A percentile compares a stretch with the other conserved stretches of the same genome.
phyloP scores from a whole-genome alignment of 2,329 filamentous ascomycete genomes.

The Fusarium nygamai region DNA sequence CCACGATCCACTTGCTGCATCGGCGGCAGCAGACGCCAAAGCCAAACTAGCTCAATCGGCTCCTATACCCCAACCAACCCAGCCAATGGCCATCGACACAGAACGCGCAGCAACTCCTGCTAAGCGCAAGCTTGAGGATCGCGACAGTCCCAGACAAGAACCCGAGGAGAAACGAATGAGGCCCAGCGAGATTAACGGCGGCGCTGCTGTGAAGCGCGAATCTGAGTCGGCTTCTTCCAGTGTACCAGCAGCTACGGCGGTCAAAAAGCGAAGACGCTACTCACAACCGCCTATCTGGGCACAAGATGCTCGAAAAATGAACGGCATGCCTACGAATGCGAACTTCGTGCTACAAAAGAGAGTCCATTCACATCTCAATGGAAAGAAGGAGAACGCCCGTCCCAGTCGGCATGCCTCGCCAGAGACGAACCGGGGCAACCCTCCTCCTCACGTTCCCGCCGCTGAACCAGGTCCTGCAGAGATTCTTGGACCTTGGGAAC shows the following conservation, averaged over 20 bases:
- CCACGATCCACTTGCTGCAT: constrained; percentile 45
- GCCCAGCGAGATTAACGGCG: constrained; percentile 61
- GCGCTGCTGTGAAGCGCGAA: constrained; percentile 31
- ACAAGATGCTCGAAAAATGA: constrained; percentile 50
- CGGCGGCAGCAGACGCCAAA: constrained; percentile 46
- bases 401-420: constrained; percentile 54
- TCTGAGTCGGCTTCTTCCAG: constrained; percentile 44
- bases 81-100: constrained; percentile 44
- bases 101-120: constrained; percentile 51
- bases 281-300: constrained; percentile 60
- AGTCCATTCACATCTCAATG: constrained; percentile 48
- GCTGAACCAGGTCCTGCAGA: constrained; percentile 46
- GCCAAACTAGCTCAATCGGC: constrained; percentile 26
- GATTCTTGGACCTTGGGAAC: constrained; percentile 68
- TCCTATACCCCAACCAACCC: constrained; percentile 41
- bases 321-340: constrained; percentile 49
- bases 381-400: constrained; percentile 51
- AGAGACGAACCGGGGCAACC: constrained; percentile 36
- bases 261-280: constrained; percentile 54
- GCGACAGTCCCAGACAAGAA: constrained; percentile 60
- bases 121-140: constrained; percentile 54
- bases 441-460: constrained; percentile 32
- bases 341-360: constrained; percentile 45
- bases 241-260: constrained; percentile 48
- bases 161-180: constrained; percentile 59